phyloP scores from a whole-genome alignment of 176 grass and related monocot species.

The Carex parvula region DNA sequence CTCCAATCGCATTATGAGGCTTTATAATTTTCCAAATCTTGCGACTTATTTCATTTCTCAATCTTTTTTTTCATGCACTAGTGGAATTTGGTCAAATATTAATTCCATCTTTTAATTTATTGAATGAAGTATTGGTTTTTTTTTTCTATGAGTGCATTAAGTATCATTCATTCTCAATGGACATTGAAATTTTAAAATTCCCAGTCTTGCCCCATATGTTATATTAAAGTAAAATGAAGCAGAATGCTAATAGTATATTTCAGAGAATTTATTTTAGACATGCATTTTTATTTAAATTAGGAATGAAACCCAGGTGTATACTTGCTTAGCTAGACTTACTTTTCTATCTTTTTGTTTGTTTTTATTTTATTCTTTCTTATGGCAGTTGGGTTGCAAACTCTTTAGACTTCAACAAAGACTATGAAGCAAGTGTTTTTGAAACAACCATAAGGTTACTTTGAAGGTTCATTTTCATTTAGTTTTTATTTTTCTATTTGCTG shows the following conservation, averaged over 20 bases:
- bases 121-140: not conserved
- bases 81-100: not conserved
- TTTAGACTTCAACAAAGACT: constrained; percentile 97
- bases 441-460: constrained; percentile 99
- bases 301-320: constrained; percentile 21
- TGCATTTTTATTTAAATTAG: constrained; percentile 18
- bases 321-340: constrained; percentile 12
- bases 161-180: not conserved
- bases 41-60: not conserved
- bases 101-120: not conserved
- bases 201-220: not conserved
- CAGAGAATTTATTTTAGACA: not conserved
- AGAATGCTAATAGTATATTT: not conserved
- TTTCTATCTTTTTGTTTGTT: constrained; percentile 8
- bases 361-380: constrained; percentile 32
- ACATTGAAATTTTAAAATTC: not conserved
- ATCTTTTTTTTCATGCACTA: not conserved
- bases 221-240: not conserved
- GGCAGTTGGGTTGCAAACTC: constrained; percentile 89
- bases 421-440: constrained; percentile 96
- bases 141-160: not conserved
- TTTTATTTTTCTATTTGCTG: constrained; percentile 19
- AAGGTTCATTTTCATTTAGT: constrained; percentile 62
- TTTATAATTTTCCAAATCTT: not conserved
- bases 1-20: not conserved